Evolutionary conservation across 495 filamentous ascomycete genomes (phyloP).

Genomic region (Penicillium simplicissimum): DNA sequence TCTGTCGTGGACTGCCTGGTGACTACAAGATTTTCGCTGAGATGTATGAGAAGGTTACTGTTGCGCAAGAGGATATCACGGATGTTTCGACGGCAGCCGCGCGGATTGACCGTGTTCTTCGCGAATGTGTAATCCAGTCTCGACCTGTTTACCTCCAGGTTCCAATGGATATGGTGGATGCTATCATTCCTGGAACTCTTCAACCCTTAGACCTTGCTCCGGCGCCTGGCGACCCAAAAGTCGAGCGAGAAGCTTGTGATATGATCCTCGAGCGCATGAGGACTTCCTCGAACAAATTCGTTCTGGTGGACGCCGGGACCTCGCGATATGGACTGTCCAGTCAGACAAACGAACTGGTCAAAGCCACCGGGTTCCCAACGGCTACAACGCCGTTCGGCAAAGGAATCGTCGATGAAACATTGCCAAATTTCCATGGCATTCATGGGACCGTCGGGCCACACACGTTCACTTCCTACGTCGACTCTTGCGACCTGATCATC

Average conservation of each 20-base stretch:
- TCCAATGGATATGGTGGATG: constrained; percentile 41
- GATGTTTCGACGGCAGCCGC: constrained; percentile 30
- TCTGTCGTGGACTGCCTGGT: constrained; percentile 1
- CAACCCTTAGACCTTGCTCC: background rate
- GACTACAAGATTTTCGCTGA: constrained; percentile 10
- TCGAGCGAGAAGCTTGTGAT: constrained; percentile 11
- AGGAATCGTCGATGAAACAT: constrained; percentile 32
- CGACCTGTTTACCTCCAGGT: constrained; percentile 43
- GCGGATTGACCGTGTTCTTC: constrained; percentile 38
- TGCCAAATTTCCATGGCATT: constrained; percentile 35
- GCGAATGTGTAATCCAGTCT: constrained; percentile 34
- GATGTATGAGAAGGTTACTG: constrained; percentile 32
- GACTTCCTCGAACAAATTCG: constrained; percentile 28
- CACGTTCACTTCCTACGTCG: constrained; percentile 18
- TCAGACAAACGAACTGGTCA: constrained; percentile 26
- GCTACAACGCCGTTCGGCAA: constrained; percentile 34
- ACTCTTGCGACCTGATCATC: constrained; percentile 32
- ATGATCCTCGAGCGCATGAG: constrained; percentile 27
- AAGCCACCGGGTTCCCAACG: constrained; percentile 31
- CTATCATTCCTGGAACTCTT: constrained; percentile 11
- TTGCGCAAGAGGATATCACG: constrained; percentile 33
- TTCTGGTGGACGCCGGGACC: constrained; percentile 37
- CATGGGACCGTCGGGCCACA: constrained; percentile 10
- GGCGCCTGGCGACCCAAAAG: background rate
- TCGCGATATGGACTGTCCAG: constrained; percentile 18